Conservation (phyloP, 768 basidiomycete species). For the Hypholoma fasciculare region DNA sequence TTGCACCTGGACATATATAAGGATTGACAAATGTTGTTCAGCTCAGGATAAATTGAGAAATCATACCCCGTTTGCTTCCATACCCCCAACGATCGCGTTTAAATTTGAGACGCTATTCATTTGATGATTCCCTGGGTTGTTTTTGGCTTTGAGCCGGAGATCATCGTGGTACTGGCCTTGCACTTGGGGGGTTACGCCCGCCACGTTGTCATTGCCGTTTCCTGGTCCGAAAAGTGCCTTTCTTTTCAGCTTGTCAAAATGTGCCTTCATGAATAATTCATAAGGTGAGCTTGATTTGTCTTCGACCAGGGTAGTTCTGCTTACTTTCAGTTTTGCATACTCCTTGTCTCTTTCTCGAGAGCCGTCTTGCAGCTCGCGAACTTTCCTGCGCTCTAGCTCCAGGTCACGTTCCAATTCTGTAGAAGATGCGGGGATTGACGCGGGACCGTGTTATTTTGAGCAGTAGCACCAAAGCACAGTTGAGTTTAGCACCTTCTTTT, state of each 20-base stretch:
- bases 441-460: background rate
- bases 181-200: background rate
- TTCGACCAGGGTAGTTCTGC: background rate
- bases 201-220: constrained; percentile 15
- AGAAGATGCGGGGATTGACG: background rate
- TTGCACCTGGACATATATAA: constrained; percentile 50
- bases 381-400: constrained; percentile 75
- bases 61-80: constrained; percentile 65
- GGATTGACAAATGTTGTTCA: background rate
- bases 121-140: constrained; percentile 22
- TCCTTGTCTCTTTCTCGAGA: constrained; percentile 81
- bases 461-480: background rate
- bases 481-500: constrained; percentile 47
- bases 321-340: constrained; percentile 83
- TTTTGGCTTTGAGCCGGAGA: constrained; percentile 20
- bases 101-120: constrained; percentile 40
- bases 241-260: constrained; percentile 82
- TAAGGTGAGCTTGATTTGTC: background rate
- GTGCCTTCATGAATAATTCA: constrained; percentile 42
- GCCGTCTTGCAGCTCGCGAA: constrained; percentile 71
- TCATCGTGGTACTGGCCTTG: constrained; percentile 24
- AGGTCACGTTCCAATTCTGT: constrained; percentile 79
- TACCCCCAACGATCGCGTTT: constrained; percentile 58
- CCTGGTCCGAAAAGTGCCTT: constrained; percentile 64
- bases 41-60: background rate